Evolutionary conservation across 345 rosid genomes (phyloP).

Genomic region (Populus alba): DNA sequence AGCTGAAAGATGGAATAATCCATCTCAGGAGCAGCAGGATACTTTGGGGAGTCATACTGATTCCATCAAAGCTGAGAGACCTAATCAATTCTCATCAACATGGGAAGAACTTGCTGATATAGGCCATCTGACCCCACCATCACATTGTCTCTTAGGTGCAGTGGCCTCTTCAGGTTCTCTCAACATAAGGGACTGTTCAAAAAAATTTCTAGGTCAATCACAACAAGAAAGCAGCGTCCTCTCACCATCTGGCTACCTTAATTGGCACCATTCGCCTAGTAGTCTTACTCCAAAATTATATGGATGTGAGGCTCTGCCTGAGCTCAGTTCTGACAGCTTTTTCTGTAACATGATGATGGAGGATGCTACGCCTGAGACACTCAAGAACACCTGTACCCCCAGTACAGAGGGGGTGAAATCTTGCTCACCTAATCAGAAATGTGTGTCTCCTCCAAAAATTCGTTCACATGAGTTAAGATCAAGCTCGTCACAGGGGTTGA

Average conservation of each 20-base stretch:
- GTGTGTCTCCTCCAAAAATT: constrained; percentile 24
- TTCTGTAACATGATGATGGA: constrained; percentile 10
- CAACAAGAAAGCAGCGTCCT: constrained; percentile 10
- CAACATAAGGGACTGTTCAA: background rate
- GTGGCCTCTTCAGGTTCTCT: constrained; percentile 25
- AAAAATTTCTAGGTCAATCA: background rate
- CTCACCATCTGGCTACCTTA: constrained; percentile 15
- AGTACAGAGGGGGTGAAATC: constrained; percentile 5
- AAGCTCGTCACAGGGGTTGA: constrained; percentile 9
- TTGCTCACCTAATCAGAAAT: constrained; percentile 24
- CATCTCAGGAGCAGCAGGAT: constrained; percentile 22
- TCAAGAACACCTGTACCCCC: constrained; percentile 21
- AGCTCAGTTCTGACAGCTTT: constrained; percentile 2
- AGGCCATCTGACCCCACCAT: constrained; percentile 20
- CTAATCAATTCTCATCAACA: constrained; percentile 18
- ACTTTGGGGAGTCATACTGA: constrained; percentile 1
- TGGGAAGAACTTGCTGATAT: constrained; percentile 22
- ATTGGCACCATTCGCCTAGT: constrained; percentile 13
- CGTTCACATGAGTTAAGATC: constrained; percentile 20
- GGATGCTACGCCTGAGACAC: constrained; percentile 11
- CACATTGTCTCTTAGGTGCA: constrained; percentile 11
- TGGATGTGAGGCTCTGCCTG: constrained; percentile 2
- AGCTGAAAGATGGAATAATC: constrained; percentile 19
- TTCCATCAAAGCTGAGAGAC: background rate
- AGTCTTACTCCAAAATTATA: constrained; percentile 5